Conservation (phyloP, 169 alveolate genomes). For the Pseudocohnilembus persalinus region DNA sequence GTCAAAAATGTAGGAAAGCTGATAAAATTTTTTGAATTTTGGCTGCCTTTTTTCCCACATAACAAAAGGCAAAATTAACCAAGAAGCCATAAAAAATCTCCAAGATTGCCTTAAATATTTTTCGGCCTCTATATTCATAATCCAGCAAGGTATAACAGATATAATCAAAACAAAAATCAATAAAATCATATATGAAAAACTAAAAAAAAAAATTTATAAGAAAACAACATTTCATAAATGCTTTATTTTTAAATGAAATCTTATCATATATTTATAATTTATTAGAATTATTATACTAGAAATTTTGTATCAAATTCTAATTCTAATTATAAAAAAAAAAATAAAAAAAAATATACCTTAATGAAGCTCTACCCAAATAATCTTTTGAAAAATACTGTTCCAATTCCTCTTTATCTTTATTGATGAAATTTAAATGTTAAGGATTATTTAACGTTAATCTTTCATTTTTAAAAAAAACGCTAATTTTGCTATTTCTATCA, state of each 20-base stretch:
- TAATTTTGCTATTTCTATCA: too few species aligned
- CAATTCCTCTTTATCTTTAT: not conserved
- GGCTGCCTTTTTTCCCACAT: conserved; percentile 33
- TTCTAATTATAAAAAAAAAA: too few species aligned
- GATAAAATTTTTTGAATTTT: conserved; percentile 9
- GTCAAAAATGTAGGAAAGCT: conserved; percentile 1
- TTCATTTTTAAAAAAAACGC: not conserved
- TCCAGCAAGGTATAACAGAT: conserved; percentile 39
- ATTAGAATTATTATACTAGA: not conserved
- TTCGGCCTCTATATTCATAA: conserved; percentile 42
- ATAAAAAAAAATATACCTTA: too few species aligned
- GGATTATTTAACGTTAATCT: not conserved
- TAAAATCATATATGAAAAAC: conserved; percentile 25
- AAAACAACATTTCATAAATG: not conserved
- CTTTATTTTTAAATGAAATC: not conserved
- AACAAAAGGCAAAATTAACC: conserved; percentile 28
- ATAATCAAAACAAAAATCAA: conserved; percentile 20
- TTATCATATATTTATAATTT: not conserved
- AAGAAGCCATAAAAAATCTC: conserved; percentile 32
- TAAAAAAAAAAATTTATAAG: not conserved
- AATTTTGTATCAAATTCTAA: too few species aligned
- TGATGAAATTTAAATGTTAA: not conserved
- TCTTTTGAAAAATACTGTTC: not conserved
- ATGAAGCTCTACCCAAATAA: not conserved
- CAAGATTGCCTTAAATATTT: conserved; percentile 36